Percentiles rank a stretch among this genome's conserved stretches.
Conservation (phyloP, 1,284 basidiomycete species). For the Bjerkandera adusta region DNA sequence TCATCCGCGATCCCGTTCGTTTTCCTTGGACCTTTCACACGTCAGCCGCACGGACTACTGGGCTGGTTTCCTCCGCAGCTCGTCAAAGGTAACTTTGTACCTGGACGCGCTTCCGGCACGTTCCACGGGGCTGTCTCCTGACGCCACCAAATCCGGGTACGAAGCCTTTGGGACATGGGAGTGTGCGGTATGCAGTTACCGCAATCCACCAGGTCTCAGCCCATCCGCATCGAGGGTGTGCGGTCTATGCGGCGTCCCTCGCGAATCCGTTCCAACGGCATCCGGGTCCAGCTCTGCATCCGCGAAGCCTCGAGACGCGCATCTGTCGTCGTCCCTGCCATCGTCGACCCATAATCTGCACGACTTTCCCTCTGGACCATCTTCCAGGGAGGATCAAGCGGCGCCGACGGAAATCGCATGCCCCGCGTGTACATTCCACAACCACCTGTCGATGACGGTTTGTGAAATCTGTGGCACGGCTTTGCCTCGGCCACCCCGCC, state of each 20-base stretch:
- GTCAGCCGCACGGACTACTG: constrained; percentile 88
- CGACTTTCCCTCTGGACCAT: constrained; percentile 25
- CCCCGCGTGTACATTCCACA: constrained; percentile 89
- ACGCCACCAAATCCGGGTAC: constrained; percentile 18
- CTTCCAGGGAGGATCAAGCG: neutral
- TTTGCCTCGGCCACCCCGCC: constrained; percentile 37
- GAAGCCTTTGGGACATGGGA: constrained; percentile 64
- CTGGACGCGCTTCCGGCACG: constrained; percentile 37
- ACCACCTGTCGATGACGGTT: constrained; percentile 68
- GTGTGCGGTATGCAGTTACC: constrained; percentile 83
- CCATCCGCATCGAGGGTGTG: constrained; percentile 65
- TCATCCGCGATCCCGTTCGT: constrained; percentile 49
- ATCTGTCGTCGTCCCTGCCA: constrained; percentile 36
- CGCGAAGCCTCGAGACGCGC: constrained; percentile 27
- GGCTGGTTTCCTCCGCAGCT: constrained; percentile 88
- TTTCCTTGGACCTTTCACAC: constrained; percentile 61
- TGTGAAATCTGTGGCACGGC: constrained; percentile 91
- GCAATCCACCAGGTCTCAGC: constrained; percentile 71
- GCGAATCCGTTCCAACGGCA: constrained; percentile 30
- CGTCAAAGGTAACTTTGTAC: constrained; percentile 84
- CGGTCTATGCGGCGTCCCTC: constrained; percentile 71
- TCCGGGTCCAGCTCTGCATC: constrained; percentile 22
- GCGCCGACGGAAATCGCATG: constrained; percentile 54
- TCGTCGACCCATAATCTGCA: constrained; percentile 28
- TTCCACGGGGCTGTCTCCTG: constrained; percentile 14